Evolutionary conservation across 495 filamentous ascomycete genomes (phyloP).

Genomic region (Podospora appendiculata): DNA sequence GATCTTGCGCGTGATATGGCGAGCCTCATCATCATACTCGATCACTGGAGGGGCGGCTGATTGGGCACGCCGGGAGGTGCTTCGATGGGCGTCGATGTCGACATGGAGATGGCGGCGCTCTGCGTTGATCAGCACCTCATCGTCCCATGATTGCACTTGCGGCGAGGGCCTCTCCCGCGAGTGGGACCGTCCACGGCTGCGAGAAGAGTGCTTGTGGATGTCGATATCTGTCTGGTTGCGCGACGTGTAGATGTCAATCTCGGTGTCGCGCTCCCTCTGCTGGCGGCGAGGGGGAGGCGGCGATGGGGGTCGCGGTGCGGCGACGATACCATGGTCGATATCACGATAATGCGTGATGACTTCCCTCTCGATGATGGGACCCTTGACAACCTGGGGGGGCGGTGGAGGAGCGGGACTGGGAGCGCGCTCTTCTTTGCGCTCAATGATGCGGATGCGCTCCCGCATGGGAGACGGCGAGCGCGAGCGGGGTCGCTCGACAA

Average conservation of each 20-base stretch:
- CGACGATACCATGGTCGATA: conserved; percentile 67
- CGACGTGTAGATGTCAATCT: conserved; percentile 47
- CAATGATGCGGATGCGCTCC: conserved; percentile 35
- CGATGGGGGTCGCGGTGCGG: conserved; percentile 32
- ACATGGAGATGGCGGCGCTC: conserved; percentile 55
- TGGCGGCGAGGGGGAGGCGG: conserved; percentile 38
- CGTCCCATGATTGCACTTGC: conserved; percentile 22
- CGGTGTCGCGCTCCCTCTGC: conserved; percentile 35
- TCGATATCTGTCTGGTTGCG: conserved; percentile 42
- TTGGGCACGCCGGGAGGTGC: conserved; percentile 31
- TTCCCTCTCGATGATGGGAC: conserved; percentile 68
- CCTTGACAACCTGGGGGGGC: conserved; percentile 48
- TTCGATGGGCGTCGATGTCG: conserved; percentile 38
- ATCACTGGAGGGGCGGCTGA: conserved; percentile 36
- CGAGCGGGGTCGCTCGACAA: conserved; percentile 35
- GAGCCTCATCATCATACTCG: conserved; percentile 49
- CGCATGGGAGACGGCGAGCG: conserved; percentile 37
- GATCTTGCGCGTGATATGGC: conserved; percentile 56
- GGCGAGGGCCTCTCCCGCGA: conserved; percentile 26
- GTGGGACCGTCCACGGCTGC: conserved; percentile 23
- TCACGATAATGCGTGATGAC: conserved; percentile 80
- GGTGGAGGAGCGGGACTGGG: conserved; percentile 44
- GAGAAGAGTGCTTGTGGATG: conserved; percentile 30
- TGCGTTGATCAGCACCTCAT: conserved; percentile 33
- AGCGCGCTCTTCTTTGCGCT: conserved; percentile 31